These are phyloP conservation scores for Trifolium dubium DNA, from an alignment of 306 rosid genomes.

Conservation along the genomic window DNA sequence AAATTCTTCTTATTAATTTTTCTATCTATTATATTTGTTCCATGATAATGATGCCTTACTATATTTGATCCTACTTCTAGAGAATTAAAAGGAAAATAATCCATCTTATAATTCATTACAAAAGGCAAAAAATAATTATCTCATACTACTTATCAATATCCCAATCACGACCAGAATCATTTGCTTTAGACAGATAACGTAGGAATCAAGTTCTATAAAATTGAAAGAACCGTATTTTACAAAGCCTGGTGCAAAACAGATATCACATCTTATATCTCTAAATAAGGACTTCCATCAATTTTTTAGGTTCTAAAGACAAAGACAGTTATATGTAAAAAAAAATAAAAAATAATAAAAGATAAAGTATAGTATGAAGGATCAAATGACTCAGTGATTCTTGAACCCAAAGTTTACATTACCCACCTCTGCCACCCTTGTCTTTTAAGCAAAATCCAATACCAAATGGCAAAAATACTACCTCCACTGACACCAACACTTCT, in stretches of 20 bases:
- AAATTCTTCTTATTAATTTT: too few relatives aligned
- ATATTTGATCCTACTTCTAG: constrained; percentile 40
- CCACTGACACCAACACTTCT: constrained; percentile 63
- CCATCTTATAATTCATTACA: constrained; percentile 33
- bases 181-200: constrained; percentile 55
- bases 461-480: constrained; percentile 45
- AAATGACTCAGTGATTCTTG: constrained; percentile 66
- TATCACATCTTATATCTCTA: constrained; percentile 47
- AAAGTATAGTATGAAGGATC: constrained; percentile 45
- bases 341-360: constrained; percentile 43
- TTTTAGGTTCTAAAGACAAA: constrained; percentile 51
- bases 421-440: constrained; percentile 78
- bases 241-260: constrained; percentile 38
- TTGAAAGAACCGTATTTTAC: constrained; percentile 30
- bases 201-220: constrained; percentile 59
- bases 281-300: constrained; percentile 66
- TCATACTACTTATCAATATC: constrained; percentile 41
- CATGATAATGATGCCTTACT: constrained; percentile 51
- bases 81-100: constrained; percentile 43
- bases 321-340: constrained; percentile 43
- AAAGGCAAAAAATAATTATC: constrained; percentile 36
- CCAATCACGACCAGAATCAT: constrained; percentile 41
- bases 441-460: constrained; percentile 75
- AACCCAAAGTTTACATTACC: constrained; percentile 80
- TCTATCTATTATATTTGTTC: too few relatives aligned